Evolutionary conservation across 192 early-diverging fungal species (phyloP).

Genomic region (Backusella tarrabulga): DNA sequence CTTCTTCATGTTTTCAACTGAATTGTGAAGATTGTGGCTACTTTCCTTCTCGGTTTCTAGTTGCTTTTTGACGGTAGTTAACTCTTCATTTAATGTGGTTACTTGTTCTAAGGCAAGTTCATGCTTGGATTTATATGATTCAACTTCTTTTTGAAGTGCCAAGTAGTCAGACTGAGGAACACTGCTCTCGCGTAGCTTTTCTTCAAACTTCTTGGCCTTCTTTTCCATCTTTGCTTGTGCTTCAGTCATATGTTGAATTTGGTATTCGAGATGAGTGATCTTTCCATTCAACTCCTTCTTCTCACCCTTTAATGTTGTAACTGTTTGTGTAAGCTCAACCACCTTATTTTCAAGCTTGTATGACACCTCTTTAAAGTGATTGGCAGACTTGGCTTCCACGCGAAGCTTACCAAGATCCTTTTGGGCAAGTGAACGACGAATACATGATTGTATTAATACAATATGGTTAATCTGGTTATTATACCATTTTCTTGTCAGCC

Average conservation of each 20-base stretch:
- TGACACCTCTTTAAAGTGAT: conserved; percentile 91
- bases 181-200: conserved; percentile 46
- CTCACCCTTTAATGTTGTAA: conserved; percentile 69
- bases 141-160: conserved; percentile 55
- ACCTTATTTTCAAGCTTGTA: conserved; percentile 96
- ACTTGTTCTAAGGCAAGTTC: conserved; percentile 55
- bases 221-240: conserved; percentile 66
- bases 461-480: conserved; percentile 54
- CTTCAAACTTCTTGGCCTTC: conserved; percentile 50
- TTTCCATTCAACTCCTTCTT: conserved; percentile 61
- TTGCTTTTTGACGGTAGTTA: conserved; percentile 55
- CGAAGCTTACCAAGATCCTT: conserved; percentile 68
- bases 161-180: conserved; percentile 48
- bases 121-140: conserved; percentile 56
- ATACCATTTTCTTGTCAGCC: conserved; percentile 58
- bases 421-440: conserved; percentile 72
- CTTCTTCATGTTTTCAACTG: conserved; percentile 45
- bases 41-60: conserved; percentile 60
- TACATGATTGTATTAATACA: conserved; percentile 78
- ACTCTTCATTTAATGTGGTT: conserved; percentile 57
- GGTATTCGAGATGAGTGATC: conserved; percentile 60
- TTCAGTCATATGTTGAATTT: conserved; percentile 66
- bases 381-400: conserved; percentile 84
- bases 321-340: conserved; percentile 86
- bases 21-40: conserved; percentile 53